These are phyloP conservation scores for Haplosporangium sp. DNA, from an alignment of 371 early-diverging fungal species.

Conservation along the genomic window DNA sequence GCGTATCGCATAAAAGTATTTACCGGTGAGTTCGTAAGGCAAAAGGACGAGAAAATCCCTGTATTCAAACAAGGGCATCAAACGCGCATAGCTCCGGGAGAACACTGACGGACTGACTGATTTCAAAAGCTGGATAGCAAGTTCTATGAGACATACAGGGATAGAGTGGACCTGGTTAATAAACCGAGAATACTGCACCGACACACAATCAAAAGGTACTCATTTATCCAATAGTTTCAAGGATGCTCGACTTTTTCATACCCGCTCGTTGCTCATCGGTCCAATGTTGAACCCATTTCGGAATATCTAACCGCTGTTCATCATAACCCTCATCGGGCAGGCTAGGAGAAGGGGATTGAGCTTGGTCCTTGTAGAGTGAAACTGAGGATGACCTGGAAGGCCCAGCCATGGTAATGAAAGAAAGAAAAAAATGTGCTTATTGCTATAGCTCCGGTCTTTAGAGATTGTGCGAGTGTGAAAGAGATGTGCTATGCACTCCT, in stretches of 20 bases:
- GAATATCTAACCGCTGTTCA: conserved; percentile 68
- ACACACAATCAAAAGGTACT: too few species aligned
- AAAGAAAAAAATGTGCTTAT: background rate
- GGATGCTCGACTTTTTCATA: conserved; percentile 21
- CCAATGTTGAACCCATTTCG: conserved; percentile 61
- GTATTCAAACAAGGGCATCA: conserved; percentile 69
- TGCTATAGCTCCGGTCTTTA: too few species aligned
- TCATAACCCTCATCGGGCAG: conserved; percentile 73
- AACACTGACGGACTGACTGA: conserved; percentile 70
- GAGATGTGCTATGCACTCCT: too few species aligned
- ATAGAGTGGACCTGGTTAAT: conserved; percentile 4
- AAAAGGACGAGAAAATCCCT: conserved; percentile 66
- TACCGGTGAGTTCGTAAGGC: conserved; percentile 50
- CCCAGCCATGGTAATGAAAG: conserved; percentile 24
- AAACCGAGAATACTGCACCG: background rate
- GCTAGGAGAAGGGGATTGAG: conserved; percentile 23
- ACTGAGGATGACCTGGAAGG: conserved; percentile 34
- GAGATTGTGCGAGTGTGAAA: too few species aligned
- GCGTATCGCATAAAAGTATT: background rate
- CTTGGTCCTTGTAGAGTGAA: conserved; percentile 16
- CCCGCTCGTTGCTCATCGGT: conserved; percentile 76
- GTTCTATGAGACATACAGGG: conserved; percentile 61
- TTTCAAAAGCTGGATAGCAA: conserved; percentile 73
- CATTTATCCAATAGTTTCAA: too few species aligned
- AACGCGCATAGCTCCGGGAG: conserved; percentile 62